Percentiles rank a stretch among this genome's conserved stretches.
phyloP scores from a whole-genome alignment of 176 grass and related monocot species.

The Phoenix dactylifera region DNA sequence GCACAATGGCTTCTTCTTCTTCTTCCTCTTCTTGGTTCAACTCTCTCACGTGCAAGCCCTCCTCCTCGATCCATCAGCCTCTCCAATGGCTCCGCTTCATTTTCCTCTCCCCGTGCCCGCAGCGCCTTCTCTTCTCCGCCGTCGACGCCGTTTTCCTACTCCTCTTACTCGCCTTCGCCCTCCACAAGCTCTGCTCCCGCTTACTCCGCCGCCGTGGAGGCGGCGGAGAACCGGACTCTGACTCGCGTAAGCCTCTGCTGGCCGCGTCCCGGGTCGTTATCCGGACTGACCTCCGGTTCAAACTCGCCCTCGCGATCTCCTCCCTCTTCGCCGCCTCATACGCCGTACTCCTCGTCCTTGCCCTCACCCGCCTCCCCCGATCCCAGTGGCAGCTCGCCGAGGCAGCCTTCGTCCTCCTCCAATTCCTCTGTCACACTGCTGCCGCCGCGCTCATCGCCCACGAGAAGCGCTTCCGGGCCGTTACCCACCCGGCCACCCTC shows the following conservation, averaged over 20 bases:
- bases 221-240: background rate
- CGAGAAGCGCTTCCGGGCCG: slow-evolving; percentile 42
- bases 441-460: slow-evolving; percentile 46
- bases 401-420: slow-evolving; percentile 51
- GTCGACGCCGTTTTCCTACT: slow-evolving; percentile 42
- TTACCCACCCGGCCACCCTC: slow-evolving; percentile 45
- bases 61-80: no score
- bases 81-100: slow-evolving; percentile 22
- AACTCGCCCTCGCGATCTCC: slow-evolving; percentile 37
- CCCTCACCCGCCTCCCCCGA: slow-evolving; percentile 1
- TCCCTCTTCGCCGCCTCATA: slow-evolving; percentile 37
- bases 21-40: no score
- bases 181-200: slow-evolving; percentile 18
- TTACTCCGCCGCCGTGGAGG: background rate
- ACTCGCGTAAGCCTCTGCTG: slow-evolving; percentile 48
- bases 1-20: no score
- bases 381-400: slow-evolving; percentile 16
- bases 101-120: slow-evolving; percentile 66
- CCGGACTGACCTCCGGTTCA: slow-evolving; percentile 25
- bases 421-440: slow-evolving; percentile 42
- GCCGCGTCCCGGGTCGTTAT: background rate
- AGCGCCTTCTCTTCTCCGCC: slow-evolving; percentile 44
- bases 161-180: slow-evolving; percentile 13
- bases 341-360: slow-evolving; percentile 31
- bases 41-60: no score